phyloP scores from a whole-genome alignment of 306 rosid genomes.

The Cucurbita pepo region DNA sequence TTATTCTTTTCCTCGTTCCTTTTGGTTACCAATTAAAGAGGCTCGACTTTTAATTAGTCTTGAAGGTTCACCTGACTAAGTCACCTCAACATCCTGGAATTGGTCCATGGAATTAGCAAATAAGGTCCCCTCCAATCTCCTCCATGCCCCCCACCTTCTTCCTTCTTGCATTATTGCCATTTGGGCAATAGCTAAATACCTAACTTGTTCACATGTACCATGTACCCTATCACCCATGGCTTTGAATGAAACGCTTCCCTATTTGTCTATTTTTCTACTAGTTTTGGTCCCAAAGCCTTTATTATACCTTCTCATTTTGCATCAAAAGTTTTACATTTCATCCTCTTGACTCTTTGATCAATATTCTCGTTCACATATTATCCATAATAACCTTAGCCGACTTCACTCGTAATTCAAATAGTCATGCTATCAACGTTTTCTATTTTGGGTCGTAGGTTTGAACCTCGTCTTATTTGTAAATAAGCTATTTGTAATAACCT shows the following conservation, averaged over 20 bases:
- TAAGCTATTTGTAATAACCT: background rate
- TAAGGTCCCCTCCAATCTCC: slow-evolving; percentile 9
- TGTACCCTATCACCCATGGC: slow-evolving; percentile 5
- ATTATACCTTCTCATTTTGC: background rate
- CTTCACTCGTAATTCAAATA: background rate
- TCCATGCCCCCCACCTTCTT: slow-evolving; percentile 8
- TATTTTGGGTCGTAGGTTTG: background rate
- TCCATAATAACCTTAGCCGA: background rate
- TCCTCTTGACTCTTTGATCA: background rate
- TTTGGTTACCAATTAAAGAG: background rate
- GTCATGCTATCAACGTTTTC: too few species aligned
- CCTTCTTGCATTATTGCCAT: slow-evolving; percentile 7
- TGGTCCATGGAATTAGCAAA: slow-evolving; percentile 5
- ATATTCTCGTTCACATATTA: background rate
- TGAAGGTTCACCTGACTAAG: slow-evolving; percentile 6
- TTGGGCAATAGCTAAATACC: slow-evolving; percentile 1
- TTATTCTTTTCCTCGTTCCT: background rate
- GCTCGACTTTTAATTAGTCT: background rate
- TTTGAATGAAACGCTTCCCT: slow-evolving; percentile 4
- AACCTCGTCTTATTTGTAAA: background rate
- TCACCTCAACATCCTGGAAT: slow-evolving; percentile 7
- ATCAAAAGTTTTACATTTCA: background rate
- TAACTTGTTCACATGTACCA: slow-evolving; percentile 9
- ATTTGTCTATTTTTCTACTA: slow-evolving; percentile 2
- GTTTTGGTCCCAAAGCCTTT: slow-evolving; percentile 9